Conservation (phyloP, 2,329 filamentous ascomycete species). For the Neoascochyta sp. region DNA sequence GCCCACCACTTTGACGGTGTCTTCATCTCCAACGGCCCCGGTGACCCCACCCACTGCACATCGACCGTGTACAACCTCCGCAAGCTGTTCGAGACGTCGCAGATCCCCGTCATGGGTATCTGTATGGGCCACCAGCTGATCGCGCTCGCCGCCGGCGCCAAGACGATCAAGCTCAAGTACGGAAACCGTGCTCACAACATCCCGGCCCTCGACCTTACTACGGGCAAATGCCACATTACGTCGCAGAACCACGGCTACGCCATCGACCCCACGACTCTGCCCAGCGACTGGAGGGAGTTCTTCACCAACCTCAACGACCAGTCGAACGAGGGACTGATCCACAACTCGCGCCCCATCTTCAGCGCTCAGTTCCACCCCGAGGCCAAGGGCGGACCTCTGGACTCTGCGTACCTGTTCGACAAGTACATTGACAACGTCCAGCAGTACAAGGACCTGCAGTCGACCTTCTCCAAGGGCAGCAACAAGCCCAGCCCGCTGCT, state of each 20-base stretch:
- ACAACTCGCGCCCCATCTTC: constrained; percentile 94
- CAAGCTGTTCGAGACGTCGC: constrained; percentile 85
- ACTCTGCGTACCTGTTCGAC: constrained; percentile 94
- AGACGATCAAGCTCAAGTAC: constrained; percentile 97
- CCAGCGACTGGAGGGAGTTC: constrained; percentile 91
- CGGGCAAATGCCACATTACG: constrained; percentile 96
- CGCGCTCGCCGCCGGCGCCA: constrained; percentile 80
- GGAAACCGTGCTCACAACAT: constrained; percentile 99
- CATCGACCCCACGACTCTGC: constrained; percentile 78
- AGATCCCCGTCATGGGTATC: constrained; percentile 94
- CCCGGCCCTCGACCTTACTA: constrained; percentile 87
- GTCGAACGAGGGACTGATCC: constrained; percentile 96
- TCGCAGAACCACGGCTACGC: constrained; percentile 98
- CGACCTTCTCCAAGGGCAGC: constrained; percentile 69
- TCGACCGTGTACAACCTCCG: constrained; percentile 89
- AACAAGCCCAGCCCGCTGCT: constrained; percentile 84
- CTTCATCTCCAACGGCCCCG: constrained; percentile 98
- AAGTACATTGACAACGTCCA: constrained; percentile 88
- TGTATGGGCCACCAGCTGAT: constrained; percentile 96
- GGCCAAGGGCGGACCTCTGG: constrained; percentile 93
- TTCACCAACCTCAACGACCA: constrained; percentile 98
- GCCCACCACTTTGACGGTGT: constrained; percentile 96
- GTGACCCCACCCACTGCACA: constrained; percentile 95
- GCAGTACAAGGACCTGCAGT: constrained; percentile 81
- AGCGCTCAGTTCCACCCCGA: constrained; percentile 98